phyloP scores from a whole-genome alignment of 116 monocot species.

The Phalaenopsis hybrid region DNA sequence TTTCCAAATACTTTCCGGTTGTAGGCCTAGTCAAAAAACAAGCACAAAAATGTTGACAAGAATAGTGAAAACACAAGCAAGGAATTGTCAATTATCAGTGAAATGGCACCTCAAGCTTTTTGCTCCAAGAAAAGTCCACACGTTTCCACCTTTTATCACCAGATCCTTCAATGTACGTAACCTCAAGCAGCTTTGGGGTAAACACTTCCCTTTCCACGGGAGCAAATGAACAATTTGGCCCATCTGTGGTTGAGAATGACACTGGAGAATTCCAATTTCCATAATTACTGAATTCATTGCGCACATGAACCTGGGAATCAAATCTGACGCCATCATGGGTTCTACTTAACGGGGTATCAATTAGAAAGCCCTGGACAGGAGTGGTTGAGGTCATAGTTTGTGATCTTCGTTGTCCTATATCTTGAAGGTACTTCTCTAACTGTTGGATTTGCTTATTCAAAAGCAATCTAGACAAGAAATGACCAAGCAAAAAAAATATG shows the following conservation, averaged over 20 bases:
- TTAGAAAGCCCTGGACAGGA: slow-evolving; percentile 22
- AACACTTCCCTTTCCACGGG: slow-evolving; percentile 54
- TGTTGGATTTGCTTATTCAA: slow-evolving; percentile 65
- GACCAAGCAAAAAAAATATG: not conserved
- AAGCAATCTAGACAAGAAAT: slow-evolving; percentile 29
- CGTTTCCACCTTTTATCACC: slow-evolving; percentile 67
- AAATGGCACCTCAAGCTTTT: slow-evolving; percentile 73
- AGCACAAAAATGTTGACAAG: slow-evolving; percentile 8
- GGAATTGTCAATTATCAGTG: not conserved
- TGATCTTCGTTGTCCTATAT: slow-evolving; percentile 38
- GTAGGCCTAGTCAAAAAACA: slow-evolving; percentile 38
- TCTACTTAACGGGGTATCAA: slow-evolving; percentile 34
- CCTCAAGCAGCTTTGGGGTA: slow-evolving; percentile 52
- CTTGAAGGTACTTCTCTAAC: slow-evolving; percentile 53
- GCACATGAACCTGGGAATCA: slow-evolving; percentile 38
- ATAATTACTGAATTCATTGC: slow-evolving; percentile 25
- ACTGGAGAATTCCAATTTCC: slow-evolving; percentile 35
- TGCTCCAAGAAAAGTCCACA: slow-evolving; percentile 71
- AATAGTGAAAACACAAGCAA: slow-evolving; percentile 11
- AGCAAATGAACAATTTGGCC: slow-evolving; percentile 19
- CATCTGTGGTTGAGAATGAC: slow-evolving; percentile 24
- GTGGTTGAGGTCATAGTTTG: slow-evolving; percentile 45
- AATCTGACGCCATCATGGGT: slow-evolving; percentile 40
- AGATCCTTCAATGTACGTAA: slow-evolving; percentile 86
- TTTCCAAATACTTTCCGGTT: slow-evolving; percentile 96